Evolutionary conservation across 2,329 filamentous ascomycete species (phyloP).

Genomic region (Colletotrichum orchidophilum): DNA sequence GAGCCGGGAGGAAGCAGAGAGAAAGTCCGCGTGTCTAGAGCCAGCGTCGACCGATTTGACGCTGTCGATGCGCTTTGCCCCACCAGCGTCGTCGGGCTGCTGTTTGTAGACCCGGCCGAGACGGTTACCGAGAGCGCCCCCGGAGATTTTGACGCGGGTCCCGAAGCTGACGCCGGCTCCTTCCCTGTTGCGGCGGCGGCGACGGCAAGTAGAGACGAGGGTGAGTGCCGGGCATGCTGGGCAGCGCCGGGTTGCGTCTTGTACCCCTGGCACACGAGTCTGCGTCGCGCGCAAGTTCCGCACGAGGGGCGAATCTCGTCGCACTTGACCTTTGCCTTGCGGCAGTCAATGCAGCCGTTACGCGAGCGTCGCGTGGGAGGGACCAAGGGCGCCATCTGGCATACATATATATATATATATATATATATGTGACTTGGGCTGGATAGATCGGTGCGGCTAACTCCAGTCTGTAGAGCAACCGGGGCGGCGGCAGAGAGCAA

Average conservation of each 20-base stretch:
- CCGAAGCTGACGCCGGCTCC: background rate
- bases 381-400: slow-evolving; percentile 13
- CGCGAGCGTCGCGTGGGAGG: slow-evolving; percentile 37
- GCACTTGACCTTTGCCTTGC: slow-evolving; percentile 44
- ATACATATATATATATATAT: too few species aligned
- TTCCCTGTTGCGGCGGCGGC: background rate
- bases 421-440: too few species aligned
- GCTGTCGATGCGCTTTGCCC: background rate
- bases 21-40: slow-evolving; percentile 20
- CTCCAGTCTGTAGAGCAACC: background rate
- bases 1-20: slow-evolving; percentile 39
- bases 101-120: background rate
- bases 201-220: background rate
- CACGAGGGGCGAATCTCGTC: slow-evolving; percentile 42
- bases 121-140: background rate
- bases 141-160: background rate
- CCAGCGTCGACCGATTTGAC: background rate
- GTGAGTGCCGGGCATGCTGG: background rate
- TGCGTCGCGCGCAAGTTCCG: slow-evolving; percentile 44
- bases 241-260: slow-evolving; percentile 12
- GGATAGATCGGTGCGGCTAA: background rate
- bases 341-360: slow-evolving; percentile 46
- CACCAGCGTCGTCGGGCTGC: background rate
- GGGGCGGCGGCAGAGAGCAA: background rate
- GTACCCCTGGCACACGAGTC: slow-evolving; percentile 43